Evolutionary conservation across 108 stramenopile species (phyloP).

Genomic region (Conticribra weissflogii): DNA sequence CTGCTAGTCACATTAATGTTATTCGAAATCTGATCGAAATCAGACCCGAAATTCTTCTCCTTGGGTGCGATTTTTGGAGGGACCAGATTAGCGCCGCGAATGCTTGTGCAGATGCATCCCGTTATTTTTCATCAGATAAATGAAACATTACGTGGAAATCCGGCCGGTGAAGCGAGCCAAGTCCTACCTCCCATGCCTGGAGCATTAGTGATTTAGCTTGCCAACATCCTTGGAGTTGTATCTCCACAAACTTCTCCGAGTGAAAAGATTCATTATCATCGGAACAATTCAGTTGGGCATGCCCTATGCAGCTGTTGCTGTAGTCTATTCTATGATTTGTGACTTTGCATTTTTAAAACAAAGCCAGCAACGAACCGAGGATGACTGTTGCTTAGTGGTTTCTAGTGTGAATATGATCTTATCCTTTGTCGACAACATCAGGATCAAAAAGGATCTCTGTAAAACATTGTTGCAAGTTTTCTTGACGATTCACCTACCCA

Average conservation of each 20-base stretch:
- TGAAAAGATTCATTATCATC: slow-evolving; percentile 55
- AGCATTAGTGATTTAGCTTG: slow-evolving; percentile 61
- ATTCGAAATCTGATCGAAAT: slow-evolving; percentile 51
- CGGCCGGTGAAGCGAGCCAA: slow-evolving; percentile 22
- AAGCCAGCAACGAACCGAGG: slow-evolving; percentile 10
- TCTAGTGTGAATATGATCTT: slow-evolving; percentile 21
- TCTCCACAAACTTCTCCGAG: slow-evolving; percentile 41
- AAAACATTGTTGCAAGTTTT: slow-evolving; percentile 23
- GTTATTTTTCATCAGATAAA: slow-evolving; percentile 40
- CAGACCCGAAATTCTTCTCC: slow-evolving; percentile 46
- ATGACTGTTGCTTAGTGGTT: slow-evolving; percentile 17
- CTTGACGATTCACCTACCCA: not conserved
- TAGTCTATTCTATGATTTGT: slow-evolving; percentile 62
- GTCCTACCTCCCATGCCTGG: slow-evolving; percentile 63
- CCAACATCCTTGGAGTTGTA: slow-evolving; percentile 59
- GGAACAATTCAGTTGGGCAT: slow-evolving; percentile 52
- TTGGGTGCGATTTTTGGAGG: slow-evolving; percentile 66
- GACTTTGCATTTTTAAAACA: slow-evolving; percentile 39
- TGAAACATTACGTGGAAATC: slow-evolving; percentile 4
- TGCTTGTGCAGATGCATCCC: slow-evolving; percentile 43
- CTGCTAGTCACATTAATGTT: slow-evolving; percentile 14
- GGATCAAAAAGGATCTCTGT: slow-evolving; percentile 32
- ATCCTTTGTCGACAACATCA: not conserved
- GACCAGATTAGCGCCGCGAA: slow-evolving; percentile 35
- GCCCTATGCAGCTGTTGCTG: slow-evolving; percentile 59